Percentiles rank a stretch among this genome's conserved stretches.
Evolutionary conservation across 371 early-diverging fungal genomes (phyloP).

Genomic region (Mucor mucedo): DNA sequence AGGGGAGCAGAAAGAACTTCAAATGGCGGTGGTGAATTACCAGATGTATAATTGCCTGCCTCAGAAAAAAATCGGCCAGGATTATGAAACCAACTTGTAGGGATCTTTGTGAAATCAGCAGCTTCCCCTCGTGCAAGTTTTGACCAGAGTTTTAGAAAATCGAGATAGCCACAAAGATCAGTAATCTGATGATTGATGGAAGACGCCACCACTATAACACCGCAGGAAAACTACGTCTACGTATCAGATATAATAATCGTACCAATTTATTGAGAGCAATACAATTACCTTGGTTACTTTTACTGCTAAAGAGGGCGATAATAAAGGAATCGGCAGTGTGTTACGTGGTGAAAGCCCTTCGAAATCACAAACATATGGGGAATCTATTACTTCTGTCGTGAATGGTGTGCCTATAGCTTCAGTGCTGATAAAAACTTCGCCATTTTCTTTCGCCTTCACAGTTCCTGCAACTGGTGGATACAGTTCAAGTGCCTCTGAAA

Average conservation of each 20-base stretch:
- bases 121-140: constrained; percentile 36
- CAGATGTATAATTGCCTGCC: background rate
- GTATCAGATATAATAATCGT: too few relatives aligned
- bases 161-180: constrained; percentile 46
- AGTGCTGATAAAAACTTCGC: constrained; percentile 28
- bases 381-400: constrained; percentile 41
- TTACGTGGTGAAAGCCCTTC: constrained; percentile 40
- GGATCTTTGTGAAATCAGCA: constrained; percentile 29
- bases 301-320: constrained; percentile 34
- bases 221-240: constrained; percentile 42
- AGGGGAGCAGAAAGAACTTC: constrained; percentile 25
- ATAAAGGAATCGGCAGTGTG: constrained; percentile 25
- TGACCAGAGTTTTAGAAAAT: constrained; percentile 52
- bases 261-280: too few relatives aligned
- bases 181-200: constrained; percentile 44
- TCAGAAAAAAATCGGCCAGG: constrained; percentile 39
- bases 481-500: constrained; percentile 48
- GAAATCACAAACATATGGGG: constrained; percentile 33
- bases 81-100: constrained; percentile 40
- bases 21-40: constrained; percentile 34
- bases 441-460: constrained; percentile 24
- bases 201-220: constrained; percentile 43
- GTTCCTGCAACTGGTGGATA: constrained; percentile 46
- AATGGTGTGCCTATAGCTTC: constrained; percentile 39
- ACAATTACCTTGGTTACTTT: constrained; percentile 34